Evolutionary conservation across 768 basidiomycete genomes (phyloP).

Genomic region (Boletus tylopilopsis): DNA sequence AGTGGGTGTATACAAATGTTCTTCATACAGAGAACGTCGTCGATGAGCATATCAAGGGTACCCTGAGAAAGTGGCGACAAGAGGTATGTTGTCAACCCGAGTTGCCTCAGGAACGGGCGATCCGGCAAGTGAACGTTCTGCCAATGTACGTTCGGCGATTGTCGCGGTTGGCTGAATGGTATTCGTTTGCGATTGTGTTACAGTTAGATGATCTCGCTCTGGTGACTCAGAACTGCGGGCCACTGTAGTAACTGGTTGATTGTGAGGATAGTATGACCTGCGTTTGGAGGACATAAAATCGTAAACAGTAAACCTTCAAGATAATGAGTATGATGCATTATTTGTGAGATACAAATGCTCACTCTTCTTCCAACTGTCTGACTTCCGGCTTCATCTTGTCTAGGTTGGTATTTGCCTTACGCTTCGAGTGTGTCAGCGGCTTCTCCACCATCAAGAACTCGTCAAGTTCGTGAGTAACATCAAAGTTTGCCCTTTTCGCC

Average conservation of each 20-base stretch:
- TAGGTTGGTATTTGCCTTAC: conserved; percentile 81
- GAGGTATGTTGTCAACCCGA: conserved; percentile 42
- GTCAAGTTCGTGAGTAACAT: conserved; percentile 94
- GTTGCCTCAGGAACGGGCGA: conserved; percentile 34
- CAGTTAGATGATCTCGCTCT: conserved; percentile 24
- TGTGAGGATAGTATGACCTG: conserved; percentile 85
- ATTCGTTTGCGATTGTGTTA: conserved; percentile 36
- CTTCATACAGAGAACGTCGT: not conserved
- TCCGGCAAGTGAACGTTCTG: conserved; percentile 40
- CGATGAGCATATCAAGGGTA: conserved; percentile 1
- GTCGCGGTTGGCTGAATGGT: conserved; percentile 43
- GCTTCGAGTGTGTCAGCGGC: conserved; percentile 91
- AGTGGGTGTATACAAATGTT: conserved; percentile 1
- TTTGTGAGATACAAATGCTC: conserved; percentile 24
- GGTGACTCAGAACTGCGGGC: conserved; percentile 27
- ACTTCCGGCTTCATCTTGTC: conserved; percentile 90
- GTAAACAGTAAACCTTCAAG: conserved; percentile 80
- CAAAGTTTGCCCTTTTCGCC: conserved; percentile 98
- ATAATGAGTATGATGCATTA: conserved; percentile 7
- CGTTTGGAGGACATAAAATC: conserved; percentile 74
- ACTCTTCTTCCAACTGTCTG: conserved; percentile 92
- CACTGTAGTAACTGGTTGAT: conserved; percentile 50
- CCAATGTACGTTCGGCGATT: conserved; percentile 37
- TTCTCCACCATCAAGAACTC: conserved; percentile 98
- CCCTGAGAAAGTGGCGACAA: conserved; percentile 24